Conservation (phyloP, 768 basidiomycete species). For the Sutorius australiensis region DNA sequence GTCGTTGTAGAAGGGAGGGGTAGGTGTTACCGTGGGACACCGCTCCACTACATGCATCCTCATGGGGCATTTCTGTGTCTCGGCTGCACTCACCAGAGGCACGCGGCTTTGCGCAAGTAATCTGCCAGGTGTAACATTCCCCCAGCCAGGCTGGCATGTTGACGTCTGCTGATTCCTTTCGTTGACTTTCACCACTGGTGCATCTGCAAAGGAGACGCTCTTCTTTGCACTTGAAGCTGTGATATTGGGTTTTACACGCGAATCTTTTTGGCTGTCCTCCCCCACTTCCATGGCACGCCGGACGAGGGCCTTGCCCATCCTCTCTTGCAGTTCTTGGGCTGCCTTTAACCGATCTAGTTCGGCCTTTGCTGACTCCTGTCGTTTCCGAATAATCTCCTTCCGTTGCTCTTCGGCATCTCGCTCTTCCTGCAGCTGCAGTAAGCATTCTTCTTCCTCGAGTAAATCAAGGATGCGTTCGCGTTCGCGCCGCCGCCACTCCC, state of each 20-base stretch:
- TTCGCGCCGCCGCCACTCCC: conserved; percentile 50
- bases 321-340: conserved; percentile 59
- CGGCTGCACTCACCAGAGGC: conserved; percentile 29
- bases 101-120: conserved; percentile 40
- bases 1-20: conserved; percentile 5
- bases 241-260: conserved; percentile 22
- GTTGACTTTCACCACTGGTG: conserved; percentile 22
- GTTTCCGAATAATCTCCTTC: conserved; percentile 47
- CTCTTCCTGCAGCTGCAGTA: conserved; percentile 41
- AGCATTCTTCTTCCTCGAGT: conserved; percentile 67
- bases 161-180: conserved; percentile 8
- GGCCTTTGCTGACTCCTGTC: conserved; percentile 44
- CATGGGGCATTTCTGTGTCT: conserved; percentile 48
- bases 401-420: conserved; percentile 39
- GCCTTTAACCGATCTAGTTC: conserved; percentile 39
- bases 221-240: conserved; percentile 47
- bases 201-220: conserved; percentile 60
- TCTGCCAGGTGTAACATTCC: conserved; percentile 51
- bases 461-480: conserved; percentile 62
- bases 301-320: conserved; percentile 71
- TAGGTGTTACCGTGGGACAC: conserved; percentile 33
- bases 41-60: conserved; percentile 70
- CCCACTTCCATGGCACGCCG: conserved; percentile 38
- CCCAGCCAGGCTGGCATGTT: conserved; percentile 39
- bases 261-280: conserved; percentile 29